Percentiles rank a stretch among this genome's conserved stretches.
Evolutionary conservation across 2,329 filamentous ascomycete species (phyloP).

Genomic region (Colletotrichum chrysophilum): DNA sequence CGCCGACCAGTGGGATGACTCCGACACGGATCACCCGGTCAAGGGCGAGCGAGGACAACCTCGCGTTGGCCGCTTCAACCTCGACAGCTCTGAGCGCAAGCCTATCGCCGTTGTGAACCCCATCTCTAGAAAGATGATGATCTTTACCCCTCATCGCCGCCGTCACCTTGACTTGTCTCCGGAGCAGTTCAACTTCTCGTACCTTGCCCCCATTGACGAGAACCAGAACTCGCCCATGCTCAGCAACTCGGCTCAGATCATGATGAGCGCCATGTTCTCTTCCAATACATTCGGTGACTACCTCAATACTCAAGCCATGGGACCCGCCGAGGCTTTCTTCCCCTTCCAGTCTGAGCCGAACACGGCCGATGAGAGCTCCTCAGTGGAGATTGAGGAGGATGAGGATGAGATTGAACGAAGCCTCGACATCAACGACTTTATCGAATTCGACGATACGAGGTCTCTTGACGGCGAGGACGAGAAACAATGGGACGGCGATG

Average conservation of each 20-base stretch:
- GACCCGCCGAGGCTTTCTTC: conserved; percentile 78
- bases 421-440: conserved; percentile 74
- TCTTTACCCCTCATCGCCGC: conserved; percentile 60
- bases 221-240: conserved; percentile 60
- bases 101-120: conserved; percentile 65
- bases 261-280: conserved; percentile 76
- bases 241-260: conserved; percentile 74
- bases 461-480: conserved; percentile 65
- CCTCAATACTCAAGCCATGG: conserved; percentile 70
- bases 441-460: conserved; percentile 67
- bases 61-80: conserved; percentile 58
- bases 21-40: conserved; percentile 55
- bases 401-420: conserved; percentile 67
- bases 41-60: conserved; percentile 56
- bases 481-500: conserved; percentile 51
- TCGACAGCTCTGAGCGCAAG: conserved; percentile 59
- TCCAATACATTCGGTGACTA: conserved; percentile 61
- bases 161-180: conserved; percentile 58
- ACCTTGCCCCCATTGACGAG: conserved; percentile 38
- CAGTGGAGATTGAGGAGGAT: conserved; percentile 52
- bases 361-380: conserved; percentile 54
- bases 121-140: conserved; percentile 65
- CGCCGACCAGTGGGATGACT: conserved; percentile 40
- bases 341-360: conserved; percentile 68
- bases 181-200: conserved; percentile 58